A percentile compares a stretch with the other conserved stretches of the same genome.
phyloP scores from a whole-genome alignment of 345 rosid species.

The Heritiera fomes region DNA sequence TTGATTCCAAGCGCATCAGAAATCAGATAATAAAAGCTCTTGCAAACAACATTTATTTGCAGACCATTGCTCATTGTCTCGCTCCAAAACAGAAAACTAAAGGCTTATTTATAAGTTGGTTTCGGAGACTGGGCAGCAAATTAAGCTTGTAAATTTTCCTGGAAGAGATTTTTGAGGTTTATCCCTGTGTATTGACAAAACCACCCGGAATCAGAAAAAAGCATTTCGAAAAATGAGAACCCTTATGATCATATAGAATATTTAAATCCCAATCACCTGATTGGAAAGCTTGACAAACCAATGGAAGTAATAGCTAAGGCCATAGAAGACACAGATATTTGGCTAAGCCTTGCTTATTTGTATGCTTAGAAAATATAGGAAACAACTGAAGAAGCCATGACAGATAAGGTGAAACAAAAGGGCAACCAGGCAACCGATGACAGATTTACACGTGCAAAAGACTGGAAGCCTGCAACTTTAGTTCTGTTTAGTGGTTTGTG shows the following conservation, averaged over 20 bases:
- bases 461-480: neutral
- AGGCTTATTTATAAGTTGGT: neutral
- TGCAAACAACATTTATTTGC: neutral
- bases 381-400: neutral
- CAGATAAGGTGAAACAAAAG: no score
- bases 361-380: neutral
- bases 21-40: neutral
- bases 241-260: no score
- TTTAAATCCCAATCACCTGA: neutral
- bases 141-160: neutral
- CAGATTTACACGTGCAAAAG: slow-evolving; percentile 7
- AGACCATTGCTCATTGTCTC: neutral
- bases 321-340: neutral
- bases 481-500: neutral
- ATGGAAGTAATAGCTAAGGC: slow-evolving; percentile 12
- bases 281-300: neutral
- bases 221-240: neutral
- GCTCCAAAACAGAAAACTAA: neutral
- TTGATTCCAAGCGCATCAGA: neutral
- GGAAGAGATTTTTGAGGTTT: neutral
- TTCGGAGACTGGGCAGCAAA: neutral
- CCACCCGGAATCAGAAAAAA: neutral
- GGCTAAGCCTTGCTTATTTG: neutral
- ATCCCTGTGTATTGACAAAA: neutral
- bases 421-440: neutral